A percentile compares a stretch with the other conserved stretches of the same genome.
These are phyloP conservation scores for Penicillium paradoxum DNA, from an alignment of 495 filamentous ascomycete species.

Conservation along the genomic window DNA sequence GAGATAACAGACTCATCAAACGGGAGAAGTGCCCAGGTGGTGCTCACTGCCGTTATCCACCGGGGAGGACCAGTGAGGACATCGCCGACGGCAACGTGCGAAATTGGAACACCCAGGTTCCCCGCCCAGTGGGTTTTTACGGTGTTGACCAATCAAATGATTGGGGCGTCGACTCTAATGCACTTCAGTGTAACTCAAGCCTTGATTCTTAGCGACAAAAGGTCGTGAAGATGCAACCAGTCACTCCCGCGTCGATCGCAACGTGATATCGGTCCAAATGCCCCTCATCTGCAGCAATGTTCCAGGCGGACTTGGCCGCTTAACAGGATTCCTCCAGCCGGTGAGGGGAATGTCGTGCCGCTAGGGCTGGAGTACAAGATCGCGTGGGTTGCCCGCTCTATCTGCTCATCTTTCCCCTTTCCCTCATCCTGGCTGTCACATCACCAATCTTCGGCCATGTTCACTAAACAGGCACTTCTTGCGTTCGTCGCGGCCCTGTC, in stretches of 20 bases:
- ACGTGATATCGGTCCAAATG: neutral
- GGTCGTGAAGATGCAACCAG: neutral
- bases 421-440: neutral
- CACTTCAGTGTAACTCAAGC: neutral
- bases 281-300: neutral
- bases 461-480: constrained; percentile 20
- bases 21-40: too few relatives aligned
- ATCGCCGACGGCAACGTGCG: neutral
- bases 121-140: neutral
- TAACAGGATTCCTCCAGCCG: neutral
- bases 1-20: too few relatives aligned
- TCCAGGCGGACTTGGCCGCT: neutral
- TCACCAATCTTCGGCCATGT: constrained; percentile 9
- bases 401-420: neutral
- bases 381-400: neutral
- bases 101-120: neutral
- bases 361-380: constrained; percentile 4
- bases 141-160: neutral
- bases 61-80: constrained; percentile 1
- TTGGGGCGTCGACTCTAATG: neutral
- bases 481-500: constrained; percentile 22
- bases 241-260: constrained; percentile 4
- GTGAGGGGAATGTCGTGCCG: neutral
- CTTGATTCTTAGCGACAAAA: neutral
- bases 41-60: too few relatives aligned